Base-by-base conservation (phyloP, 192 early-diverging fungal species). In the Allomyces macrogynus region DNA sequence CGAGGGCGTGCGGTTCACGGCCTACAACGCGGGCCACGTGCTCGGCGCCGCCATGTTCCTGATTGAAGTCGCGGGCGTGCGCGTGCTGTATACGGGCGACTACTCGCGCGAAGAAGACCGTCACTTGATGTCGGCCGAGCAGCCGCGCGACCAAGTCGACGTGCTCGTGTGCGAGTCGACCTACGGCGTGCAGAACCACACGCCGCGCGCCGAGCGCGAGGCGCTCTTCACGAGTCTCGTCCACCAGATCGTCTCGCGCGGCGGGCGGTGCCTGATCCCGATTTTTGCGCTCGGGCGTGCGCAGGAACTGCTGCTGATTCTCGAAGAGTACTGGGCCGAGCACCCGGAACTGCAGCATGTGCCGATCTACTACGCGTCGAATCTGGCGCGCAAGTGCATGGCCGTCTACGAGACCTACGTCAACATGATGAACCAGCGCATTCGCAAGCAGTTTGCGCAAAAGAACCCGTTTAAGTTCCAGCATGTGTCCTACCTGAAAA, bases 21-120 rank as follows among this genome's bases (percentile, higher is more conserved):
- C 87, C 7, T 99, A 88, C 73, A 95, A 99, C 71, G 96, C 96
- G 11, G 96, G 96, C 20, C 96, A 99, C 67, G 96, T 99, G 3
- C 80, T 99, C 32, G 96, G 96, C 3, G 96, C 96, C 0, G 93
- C 92, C 42, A 97, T 99, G 96, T 99, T 93, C 68, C 77, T 90
- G 70, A 85, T 91, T 43, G 89, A 91, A 68, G 89, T 91, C 64
- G 88, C 88, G 10, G 87, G 93, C 62, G 84, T 96, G 25, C 83
- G 87, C 69, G 81, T 90, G 23, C 78, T 99, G 11, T 99, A 99
- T 74, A 99, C 95, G 2, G 95, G 95, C 61, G 95, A 99, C 72
- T 99, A 99, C 70, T 95, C 93, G 27, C 87, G 94, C 60, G 95
- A 99, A 75, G 95, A 99, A 74, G 96, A 99, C 77, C 83, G 96